These are phyloP conservation scores for Hypoxylon fuscum DNA, from an alignment of 495 filamentous ascomycete species.

Conservation along the genomic window DNA sequence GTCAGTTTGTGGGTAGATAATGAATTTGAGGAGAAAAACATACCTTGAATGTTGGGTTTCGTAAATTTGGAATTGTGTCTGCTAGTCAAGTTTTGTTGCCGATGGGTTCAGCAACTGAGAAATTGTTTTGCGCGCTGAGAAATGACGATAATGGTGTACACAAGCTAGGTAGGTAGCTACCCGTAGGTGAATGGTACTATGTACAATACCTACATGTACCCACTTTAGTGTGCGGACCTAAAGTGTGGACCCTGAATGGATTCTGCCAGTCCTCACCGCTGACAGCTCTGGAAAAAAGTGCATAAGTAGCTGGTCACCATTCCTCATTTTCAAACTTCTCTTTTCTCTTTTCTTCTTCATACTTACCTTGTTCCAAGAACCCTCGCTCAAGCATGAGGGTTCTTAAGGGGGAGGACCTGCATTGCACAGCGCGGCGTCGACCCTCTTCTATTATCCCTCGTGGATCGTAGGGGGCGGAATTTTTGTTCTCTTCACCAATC, in stretches of 20 bases:
- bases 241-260: neutral
- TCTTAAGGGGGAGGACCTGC: slow-evolving; percentile 72
- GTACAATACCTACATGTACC: no score
- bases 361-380: slow-evolving; percentile 77
- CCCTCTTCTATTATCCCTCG: slow-evolving; percentile 74
- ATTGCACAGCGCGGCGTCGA: slow-evolving; percentile 82
- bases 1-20: no score
- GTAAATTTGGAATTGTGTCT: no score
- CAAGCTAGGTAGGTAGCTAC: no score
- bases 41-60: no score
- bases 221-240: no score
- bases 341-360: slow-evolving; percentile 67
- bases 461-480: slow-evolving; percentile 64
- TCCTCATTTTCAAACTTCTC: slow-evolving; percentile 8
- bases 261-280: slow-evolving; percentile 1
- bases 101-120: no score
- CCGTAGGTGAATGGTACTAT: no score
- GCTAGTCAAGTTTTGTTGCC: no score
- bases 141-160: no score
- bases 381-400: slow-evolving; percentile 68
- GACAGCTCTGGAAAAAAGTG: slow-evolving; percentile 2
- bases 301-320: slow-evolving; percentile 35
- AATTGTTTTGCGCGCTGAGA: no score
- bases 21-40: no score
- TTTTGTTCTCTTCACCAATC: slow-evolving; percentile 36